phyloP scores from a whole-genome alignment of 2,329 filamentous ascomycete species.

The Elsinoe perseae region DNA sequence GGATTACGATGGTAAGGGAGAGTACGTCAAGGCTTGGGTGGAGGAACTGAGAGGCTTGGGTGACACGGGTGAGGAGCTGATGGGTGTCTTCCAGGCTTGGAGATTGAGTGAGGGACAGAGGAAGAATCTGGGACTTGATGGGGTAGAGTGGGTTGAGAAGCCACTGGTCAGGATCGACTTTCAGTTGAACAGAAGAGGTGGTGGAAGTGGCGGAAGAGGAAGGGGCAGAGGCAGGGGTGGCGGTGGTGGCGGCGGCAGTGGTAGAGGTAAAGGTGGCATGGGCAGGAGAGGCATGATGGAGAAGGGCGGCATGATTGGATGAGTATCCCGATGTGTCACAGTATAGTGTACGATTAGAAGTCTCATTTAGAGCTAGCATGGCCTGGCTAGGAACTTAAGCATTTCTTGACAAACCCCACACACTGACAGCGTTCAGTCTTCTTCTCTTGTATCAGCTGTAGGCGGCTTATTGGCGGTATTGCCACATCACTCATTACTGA shows the following conservation, averaged over 20 bases:
- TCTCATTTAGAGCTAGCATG: neutral
- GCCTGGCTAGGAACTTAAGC: neutral
- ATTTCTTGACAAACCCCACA: neutral
- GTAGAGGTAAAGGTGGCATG: conserved; percentile 19
- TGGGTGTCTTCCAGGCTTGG: conserved; percentile 64
- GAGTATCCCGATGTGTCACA: neutral
- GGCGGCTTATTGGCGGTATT: too few species aligned
- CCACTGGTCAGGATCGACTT: conserved; percentile 61
- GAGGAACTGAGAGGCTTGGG: conserved; percentile 48
- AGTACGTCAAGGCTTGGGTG: conserved; percentile 67
- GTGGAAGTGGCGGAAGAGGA: conserved; percentile 26
- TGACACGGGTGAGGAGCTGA: conserved; percentile 31
- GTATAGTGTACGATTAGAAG: neutral
- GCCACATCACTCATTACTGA: too few species aligned
- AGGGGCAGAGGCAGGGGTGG: conserved; percentile 31
- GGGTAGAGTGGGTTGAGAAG: conserved; percentile 57
- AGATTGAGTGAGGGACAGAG: conserved; percentile 54
- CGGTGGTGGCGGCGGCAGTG: conserved; percentile 23
- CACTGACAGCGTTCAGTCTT: too few species aligned
- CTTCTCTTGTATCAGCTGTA: too few species aligned
- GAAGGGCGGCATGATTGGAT: conserved; percentile 13
- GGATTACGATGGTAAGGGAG: conserved; percentile 64
- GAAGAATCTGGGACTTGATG: conserved; percentile 47
- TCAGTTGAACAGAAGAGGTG: conserved; percentile 41
- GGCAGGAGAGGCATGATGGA: conserved; percentile 17